Percentiles rank a stretch among this genome's conserved stretches.
Evolutionary conservation across 2,329 filamentous ascomycete genomes (phyloP).

Genomic region (Phoma herbarum): DNA sequence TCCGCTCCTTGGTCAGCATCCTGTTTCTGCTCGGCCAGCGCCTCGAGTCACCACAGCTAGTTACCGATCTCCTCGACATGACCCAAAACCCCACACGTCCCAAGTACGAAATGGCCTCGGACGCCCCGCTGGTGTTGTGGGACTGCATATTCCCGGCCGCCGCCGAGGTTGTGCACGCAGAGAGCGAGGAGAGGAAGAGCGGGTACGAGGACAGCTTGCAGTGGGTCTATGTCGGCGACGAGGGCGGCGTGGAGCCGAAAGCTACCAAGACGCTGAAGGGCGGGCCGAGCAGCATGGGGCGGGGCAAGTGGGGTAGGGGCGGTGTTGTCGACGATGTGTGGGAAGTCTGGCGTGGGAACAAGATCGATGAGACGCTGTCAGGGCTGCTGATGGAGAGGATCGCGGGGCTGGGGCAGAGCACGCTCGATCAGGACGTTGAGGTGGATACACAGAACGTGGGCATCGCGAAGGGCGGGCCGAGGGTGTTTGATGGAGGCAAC

Average conservation of each 20-base stretch:
- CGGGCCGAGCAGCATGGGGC: constrained; percentile 27
- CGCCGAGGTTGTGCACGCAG: constrained; percentile 51
- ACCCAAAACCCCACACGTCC: constrained; percentile 76
- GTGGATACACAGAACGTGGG: constrained; percentile 17
- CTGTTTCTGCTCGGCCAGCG: constrained; percentile 94
- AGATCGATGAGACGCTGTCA: constrained; percentile 89
- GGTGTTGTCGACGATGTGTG: constrained; percentile 68
- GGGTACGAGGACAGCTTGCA: constrained; percentile 68
- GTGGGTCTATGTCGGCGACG: constrained; percentile 83
- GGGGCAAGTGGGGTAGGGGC: constrained; percentile 48
- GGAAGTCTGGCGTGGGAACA: constrained; percentile 81
- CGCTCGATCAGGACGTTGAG: constrained; percentile 29
- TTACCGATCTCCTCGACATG: constrained; percentile 79
- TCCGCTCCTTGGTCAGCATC: constrained; percentile 90
- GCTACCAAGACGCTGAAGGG: constrained; percentile 24
- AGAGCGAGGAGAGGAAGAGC: constrained; percentile 40
- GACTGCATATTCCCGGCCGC: constrained; percentile 83
- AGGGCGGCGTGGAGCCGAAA: constrained; percentile 60
- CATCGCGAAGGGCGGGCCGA: constrained; percentile 53
- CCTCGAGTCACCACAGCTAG: constrained; percentile 76
- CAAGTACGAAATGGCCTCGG: constrained; percentile 88
- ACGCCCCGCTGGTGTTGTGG: constrained; percentile 92
- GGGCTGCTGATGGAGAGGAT: constrained; percentile 74
- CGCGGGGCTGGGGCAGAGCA: constrained; percentile 52
- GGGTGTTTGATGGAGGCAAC: constrained; percentile 68